These are phyloP conservation scores for Piromyces sp. DNA, from an alignment of 192 early-diverging fungal species.

Conservation along the genomic window DNA sequence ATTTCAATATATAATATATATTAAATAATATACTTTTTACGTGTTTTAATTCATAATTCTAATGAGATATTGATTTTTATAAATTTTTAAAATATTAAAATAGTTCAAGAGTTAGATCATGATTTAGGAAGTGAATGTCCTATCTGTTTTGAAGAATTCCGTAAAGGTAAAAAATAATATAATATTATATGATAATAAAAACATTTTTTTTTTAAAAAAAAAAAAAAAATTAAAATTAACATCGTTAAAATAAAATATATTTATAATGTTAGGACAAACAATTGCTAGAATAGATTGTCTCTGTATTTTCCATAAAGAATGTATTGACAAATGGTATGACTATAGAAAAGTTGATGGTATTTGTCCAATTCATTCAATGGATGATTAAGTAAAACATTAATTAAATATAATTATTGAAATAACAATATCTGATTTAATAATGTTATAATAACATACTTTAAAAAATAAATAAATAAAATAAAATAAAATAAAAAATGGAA, in stretches of 20 bases:
- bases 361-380: background rate
- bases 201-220: too few relatives aligned
- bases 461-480: too few relatives aligned
- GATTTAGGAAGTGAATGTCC: constrained; percentile 59
- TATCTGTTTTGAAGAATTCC: constrained; percentile 91
- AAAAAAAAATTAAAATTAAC: too few relatives aligned
- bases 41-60: too few relatives aligned
- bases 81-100: constrained; percentile 22
- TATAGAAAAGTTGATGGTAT: background rate
- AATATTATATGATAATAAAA: too few relatives aligned
- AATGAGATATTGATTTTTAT: too few relatives aligned
- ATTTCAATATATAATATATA: too few relatives aligned
- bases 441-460: too few relatives aligned
- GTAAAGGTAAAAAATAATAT: constrained; percentile 19
- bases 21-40: too few relatives aligned
- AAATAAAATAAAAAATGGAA: too few relatives aligned
- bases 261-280: background rate
- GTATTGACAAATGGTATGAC: background rate
- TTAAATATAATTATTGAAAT: background rate
- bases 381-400: background rate
- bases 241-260: too few relatives aligned
- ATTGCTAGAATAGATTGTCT: background rate
- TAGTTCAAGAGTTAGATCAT: background rate
- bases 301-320: background rate
- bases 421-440: too few relatives aligned